phyloP scores from a whole-genome alignment of 1,139 yeast species.

The Debaryomycetaceae sp. region DNA sequence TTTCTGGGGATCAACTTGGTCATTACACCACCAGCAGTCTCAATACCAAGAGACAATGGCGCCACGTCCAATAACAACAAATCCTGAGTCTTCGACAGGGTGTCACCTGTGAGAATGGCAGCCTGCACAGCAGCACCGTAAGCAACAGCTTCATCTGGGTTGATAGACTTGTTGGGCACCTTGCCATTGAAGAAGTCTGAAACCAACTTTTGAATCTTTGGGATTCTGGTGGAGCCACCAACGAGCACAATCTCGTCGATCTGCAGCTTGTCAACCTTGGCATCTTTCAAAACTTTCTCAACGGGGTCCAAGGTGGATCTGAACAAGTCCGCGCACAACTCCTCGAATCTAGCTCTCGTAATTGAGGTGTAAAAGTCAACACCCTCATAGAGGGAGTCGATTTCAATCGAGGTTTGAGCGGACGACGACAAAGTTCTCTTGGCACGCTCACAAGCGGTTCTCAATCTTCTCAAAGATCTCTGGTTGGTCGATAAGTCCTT shows the following conservation, averaged over 20 bases:
- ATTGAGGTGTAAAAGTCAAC: constrained; percentile 39
- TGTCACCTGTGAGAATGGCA: constrained; percentile 72
- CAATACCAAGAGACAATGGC: constrained; percentile 92
- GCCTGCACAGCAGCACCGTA: constrained; percentile 46
- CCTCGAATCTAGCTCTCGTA: constrained; percentile 44
- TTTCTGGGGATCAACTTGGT: constrained; percentile 94
- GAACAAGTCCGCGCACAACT: constrained; percentile 41
- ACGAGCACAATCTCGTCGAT: constrained; percentile 38
- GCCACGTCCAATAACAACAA: constrained; percentile 85
- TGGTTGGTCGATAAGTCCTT: constrained; percentile 34
- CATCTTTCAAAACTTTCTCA: constrained; percentile 39
- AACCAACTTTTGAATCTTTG: constrained; percentile 41
- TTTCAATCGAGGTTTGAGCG: constrained; percentile 38
- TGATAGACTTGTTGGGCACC: constrained; percentile 42
- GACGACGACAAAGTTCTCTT: constrained; percentile 40
- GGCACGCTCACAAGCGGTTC: constrained; percentile 43
- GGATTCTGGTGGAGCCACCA: constrained; percentile 45
- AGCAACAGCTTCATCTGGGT: constrained; percentile 45
- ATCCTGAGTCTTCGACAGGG: constrained; percentile 73
- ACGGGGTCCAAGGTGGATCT: constrained; percentile 42
- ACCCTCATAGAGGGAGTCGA: constrained; percentile 39
- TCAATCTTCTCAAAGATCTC: constrained; percentile 39
- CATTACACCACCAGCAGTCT: constrained; percentile 97
- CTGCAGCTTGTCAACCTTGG: constrained; percentile 38
- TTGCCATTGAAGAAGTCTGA: constrained; percentile 43